Evolutionary conservation across 2,329 filamentous ascomycete genomes (phyloP).

Genomic region (Fusarium protoensiforme): DNA sequence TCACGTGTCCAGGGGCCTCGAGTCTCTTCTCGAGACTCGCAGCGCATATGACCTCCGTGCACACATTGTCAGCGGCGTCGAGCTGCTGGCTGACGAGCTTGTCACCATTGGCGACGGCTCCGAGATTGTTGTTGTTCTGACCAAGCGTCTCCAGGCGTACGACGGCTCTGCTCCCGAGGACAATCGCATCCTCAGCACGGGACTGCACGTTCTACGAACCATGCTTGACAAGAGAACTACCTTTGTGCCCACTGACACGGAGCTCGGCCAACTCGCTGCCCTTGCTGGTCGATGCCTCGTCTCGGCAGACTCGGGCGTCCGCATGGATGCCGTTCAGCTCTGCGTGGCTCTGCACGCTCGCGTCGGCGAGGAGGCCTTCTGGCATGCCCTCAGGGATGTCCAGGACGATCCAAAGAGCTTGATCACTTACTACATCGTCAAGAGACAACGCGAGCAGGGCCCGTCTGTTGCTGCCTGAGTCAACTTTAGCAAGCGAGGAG

Average conservation of each 20-base stretch:
- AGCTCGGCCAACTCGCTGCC: constrained; percentile 62
- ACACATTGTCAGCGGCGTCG: constrained; percentile 79
- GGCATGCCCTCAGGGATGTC: constrained; percentile 72
- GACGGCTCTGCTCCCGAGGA: constrained; percentile 58
- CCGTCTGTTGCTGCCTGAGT: constrained; percentile 17
- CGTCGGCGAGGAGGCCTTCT: constrained; percentile 72
- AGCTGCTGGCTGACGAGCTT: constrained; percentile 78
- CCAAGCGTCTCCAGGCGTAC: constrained; percentile 56
- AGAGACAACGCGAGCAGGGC: constrained; percentile 68
- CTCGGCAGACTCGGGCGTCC: constrained; percentile 69
- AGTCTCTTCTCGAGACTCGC: constrained; percentile 73
- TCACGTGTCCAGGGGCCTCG: constrained; percentile 75
- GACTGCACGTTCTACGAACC: constrained; percentile 70
- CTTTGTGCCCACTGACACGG: constrained; percentile 62
- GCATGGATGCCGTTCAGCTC: constrained; percentile 83
- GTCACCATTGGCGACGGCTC: constrained; percentile 72
- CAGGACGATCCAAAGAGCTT: constrained; percentile 80
- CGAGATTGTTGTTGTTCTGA: constrained; percentile 68
- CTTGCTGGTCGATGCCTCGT: constrained; percentile 69
- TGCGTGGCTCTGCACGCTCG: constrained; percentile 76
- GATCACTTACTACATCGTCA: constrained; percentile 84
- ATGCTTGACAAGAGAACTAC: constrained; percentile 63
- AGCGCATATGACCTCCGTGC: constrained; percentile 74
- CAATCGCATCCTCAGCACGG: constrained; percentile 68
- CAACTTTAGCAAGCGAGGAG: neutral